phyloP scores from a whole-genome alignment of 2,329 filamentous ascomycete species.

The Penicillium italicum region DNA sequence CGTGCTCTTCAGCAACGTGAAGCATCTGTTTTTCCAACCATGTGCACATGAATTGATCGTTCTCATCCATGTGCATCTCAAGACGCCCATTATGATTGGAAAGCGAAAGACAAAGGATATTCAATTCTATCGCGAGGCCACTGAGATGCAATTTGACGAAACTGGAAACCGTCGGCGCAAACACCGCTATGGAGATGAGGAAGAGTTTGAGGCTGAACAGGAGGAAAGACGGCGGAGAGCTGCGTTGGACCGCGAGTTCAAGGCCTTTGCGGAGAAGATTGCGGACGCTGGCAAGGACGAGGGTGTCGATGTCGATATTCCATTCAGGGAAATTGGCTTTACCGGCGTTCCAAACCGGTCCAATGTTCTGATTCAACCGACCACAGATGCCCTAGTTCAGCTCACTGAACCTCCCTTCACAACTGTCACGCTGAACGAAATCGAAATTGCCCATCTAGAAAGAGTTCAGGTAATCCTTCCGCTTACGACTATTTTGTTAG shows the following conservation, averaged over 20 bases:
- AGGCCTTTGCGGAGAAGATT: constrained; percentile 94
- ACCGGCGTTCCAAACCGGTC: constrained; percentile 93
- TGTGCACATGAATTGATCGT: constrained; percentile 95
- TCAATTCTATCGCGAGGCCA: constrained; percentile 96
- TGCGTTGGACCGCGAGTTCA: constrained; percentile 94
- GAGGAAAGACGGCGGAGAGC: constrained; percentile 87
- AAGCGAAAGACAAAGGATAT: constrained; percentile 99
- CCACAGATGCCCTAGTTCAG: constrained; percentile 94
- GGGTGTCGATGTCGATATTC: constrained; percentile 89
- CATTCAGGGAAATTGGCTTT: constrained; percentile 93
- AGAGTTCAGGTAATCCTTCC: constrained; percentile 63
- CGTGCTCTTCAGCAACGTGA: constrained; percentile 95
- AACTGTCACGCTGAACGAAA: constrained; percentile 90
- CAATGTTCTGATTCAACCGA: constrained; percentile 92
- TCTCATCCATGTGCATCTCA: constrained; percentile 95
- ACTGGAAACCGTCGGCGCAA: constrained; percentile 97
- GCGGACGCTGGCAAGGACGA: constrained; percentile 91
- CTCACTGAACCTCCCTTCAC: constrained; percentile 96
- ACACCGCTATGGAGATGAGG: constrained; percentile 95
- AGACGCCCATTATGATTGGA: constrained; percentile 95
- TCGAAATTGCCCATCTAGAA: constrained; percentile 93
- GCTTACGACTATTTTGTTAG: background rate
- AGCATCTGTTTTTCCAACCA: constrained; percentile 97
- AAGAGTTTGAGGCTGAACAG: constrained; percentile 97
- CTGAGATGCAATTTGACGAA: constrained; percentile 97